Evolutionary conservation across 108 stramenopile genomes (phyloP).

Genomic region (Seminavis robusta): DNA sequence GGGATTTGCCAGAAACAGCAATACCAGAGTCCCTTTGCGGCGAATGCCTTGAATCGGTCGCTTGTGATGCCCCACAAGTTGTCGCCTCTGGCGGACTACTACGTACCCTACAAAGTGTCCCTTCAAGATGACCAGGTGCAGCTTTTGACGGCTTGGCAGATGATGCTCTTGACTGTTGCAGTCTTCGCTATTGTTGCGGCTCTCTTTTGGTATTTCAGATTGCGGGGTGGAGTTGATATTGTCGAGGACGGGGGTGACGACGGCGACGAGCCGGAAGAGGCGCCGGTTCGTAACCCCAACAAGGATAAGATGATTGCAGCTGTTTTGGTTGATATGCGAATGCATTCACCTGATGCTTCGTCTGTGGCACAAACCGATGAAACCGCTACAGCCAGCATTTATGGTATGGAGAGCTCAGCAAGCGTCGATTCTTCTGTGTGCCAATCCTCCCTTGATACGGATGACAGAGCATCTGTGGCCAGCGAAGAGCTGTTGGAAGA

Average conservation of each 20-base stretch:
- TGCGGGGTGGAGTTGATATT: not conserved
- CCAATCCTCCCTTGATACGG: no score
- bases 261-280: constrained; percentile 5
- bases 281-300: constrained; percentile 29
- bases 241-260: constrained; percentile 1
- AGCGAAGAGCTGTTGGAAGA: no score
- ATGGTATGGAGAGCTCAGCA: no score
- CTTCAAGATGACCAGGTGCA: constrained; percentile 7
- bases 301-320: constrained; percentile 86
- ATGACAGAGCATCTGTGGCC: no score
- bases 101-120: constrained; percentile 12
- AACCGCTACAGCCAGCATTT: no score
- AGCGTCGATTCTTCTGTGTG: no score
- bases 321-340: constrained; percentile 66
- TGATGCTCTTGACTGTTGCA: no score
- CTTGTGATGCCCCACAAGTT: constrained; percentile 15
- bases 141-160: no score
- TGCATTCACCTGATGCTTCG: no score
- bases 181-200: constrained; percentile 3
- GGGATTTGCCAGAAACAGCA: not conserved
- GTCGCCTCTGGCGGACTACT: constrained; percentile 24
- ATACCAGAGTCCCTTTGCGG: not conserved
- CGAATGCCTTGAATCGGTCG: constrained; percentile 6
- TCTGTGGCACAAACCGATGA: no score
- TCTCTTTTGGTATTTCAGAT: not conserved